Evolutionary conservation across 495 filamentous ascomycete species (phyloP).

Genomic region (Baudoinia panamericana): DNA sequence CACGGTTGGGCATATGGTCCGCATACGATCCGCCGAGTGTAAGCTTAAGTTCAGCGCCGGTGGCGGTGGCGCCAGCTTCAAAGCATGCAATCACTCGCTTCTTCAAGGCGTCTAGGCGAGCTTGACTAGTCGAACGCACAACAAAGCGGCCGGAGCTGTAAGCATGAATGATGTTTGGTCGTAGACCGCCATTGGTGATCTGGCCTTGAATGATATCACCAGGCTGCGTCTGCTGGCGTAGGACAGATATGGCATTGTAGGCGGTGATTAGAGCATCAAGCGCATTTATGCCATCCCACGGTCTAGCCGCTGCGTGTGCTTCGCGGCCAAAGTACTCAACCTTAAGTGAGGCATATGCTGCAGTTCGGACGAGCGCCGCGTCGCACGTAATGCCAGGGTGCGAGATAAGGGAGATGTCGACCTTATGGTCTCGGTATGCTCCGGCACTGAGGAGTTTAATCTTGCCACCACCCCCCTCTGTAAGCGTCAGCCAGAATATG

Average conservation of each 20-base stretch:
- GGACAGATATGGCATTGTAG: constrained; percentile 48
- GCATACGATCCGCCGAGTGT: constrained; percentile 38
- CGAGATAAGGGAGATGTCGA: constrained; percentile 54
- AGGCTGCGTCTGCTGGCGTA: constrained; percentile 52
- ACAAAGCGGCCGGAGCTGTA: constrained; percentile 30
- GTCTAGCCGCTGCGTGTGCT: constrained; percentile 48
- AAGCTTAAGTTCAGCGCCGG: constrained; percentile 42
- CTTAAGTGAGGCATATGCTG: constrained; percentile 36
- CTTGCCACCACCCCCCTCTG: constrained; percentile 54
- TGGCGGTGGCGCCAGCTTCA: constrained; percentile 46
- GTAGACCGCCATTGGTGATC: constrained; percentile 46
- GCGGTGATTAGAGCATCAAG: constrained; percentile 48
- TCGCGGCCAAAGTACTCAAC: constrained; percentile 40
- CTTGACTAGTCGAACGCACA: constrained; percentile 8
- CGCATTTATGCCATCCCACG: constrained; percentile 52
- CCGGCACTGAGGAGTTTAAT: constrained; percentile 49
- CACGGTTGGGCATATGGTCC: constrained; percentile 48
- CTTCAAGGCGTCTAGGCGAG: constrained; percentile 32
- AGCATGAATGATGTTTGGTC: constrained; percentile 50
- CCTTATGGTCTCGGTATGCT: constrained; percentile 41
- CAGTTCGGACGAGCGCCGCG: constrained; percentile 35
- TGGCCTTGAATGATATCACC: constrained; percentile 46
- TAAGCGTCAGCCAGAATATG: no score
- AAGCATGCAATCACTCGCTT: constrained; percentile 45
- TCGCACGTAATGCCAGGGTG: constrained; percentile 37